These are phyloP conservation scores for Actinomucor elegans DNA, from an alignment of 371 early-diverging fungal species.

Conservation along the genomic window DNA sequence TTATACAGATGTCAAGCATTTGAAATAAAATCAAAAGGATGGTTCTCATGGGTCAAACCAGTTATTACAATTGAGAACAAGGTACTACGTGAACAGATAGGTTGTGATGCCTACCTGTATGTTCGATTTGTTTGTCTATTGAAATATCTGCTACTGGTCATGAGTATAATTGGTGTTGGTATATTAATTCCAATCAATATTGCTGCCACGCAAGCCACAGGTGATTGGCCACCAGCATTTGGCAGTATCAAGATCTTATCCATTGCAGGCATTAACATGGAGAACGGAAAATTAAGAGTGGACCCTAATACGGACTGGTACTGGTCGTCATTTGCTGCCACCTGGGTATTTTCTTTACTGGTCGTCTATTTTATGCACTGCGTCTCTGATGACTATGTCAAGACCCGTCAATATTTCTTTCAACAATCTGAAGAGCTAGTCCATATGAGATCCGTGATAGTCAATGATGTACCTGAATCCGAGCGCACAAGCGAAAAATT, in stretches of 20 bases:
- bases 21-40: slow-evolving; percentile 47
- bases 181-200: slow-evolving; percentile 65
- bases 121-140: slow-evolving; percentile 70
- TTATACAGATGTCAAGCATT: slow-evolving; percentile 70
- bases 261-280: slow-evolving; percentile 34
- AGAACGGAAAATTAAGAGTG: slow-evolving; percentile 20
- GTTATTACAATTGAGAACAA: slow-evolving; percentile 59
- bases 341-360: slow-evolving; percentile 59
- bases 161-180: slow-evolving; percentile 61
- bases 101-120: slow-evolving; percentile 78
- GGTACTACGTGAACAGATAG: slow-evolving; percentile 63
- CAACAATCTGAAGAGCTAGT: slow-evolving; percentile 56
- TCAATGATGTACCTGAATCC: slow-evolving; percentile 65
- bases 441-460: slow-evolving; percentile 64
- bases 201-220: slow-evolving; percentile 46
- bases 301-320: slow-evolving; percentile 46
- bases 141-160: slow-evolving; percentile 51
- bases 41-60: slow-evolving; percentile 69
- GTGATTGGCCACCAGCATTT: slow-evolving; percentile 46
- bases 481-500: slow-evolving; percentile 60
- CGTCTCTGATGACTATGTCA: slow-evolving; percentile 60
- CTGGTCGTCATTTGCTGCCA: slow-evolving; percentile 65
- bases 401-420: slow-evolving; percentile 61
- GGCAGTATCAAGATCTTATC: slow-evolving; percentile 39
- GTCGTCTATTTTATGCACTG: slow-evolving; percentile 56